phyloP scores from a whole-genome alignment of 225 moss, liverwort and hornwort genomes.

The Sphagnum contortum region DNA sequence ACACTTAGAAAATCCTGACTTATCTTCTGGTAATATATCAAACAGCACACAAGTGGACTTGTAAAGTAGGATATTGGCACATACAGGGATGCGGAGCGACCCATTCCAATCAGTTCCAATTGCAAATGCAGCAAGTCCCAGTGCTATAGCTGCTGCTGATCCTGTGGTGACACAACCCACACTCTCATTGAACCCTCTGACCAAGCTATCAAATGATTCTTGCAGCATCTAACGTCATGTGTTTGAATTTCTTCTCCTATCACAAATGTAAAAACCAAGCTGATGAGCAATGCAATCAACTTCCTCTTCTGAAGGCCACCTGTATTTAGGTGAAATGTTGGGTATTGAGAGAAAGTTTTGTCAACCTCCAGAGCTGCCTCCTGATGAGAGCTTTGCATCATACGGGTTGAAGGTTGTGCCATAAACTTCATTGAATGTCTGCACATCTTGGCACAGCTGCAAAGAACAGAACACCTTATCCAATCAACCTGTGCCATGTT shows the following conservation, averaged over 20 bases:
- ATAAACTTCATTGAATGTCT: conserved; percentile 78
- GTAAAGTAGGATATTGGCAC: too few species aligned
- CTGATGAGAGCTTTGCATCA: conserved; percentile 44
- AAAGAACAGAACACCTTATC: conserved; percentile 2
- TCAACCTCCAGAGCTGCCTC: conserved; percentile 86
- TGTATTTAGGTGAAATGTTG: too few species aligned
- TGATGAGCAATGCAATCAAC: too few species aligned
- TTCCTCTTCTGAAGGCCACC: too few species aligned
- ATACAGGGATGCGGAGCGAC: conserved; percentile 67
- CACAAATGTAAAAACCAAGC: too few species aligned
- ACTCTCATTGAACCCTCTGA: background rate
- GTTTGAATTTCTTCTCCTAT: too few species aligned
- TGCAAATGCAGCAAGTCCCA: conserved; percentile 69
- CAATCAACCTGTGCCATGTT: too few species aligned
- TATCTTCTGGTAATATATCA: too few species aligned
- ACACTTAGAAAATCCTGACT: too few species aligned
- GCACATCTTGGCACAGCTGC: conserved; percentile 58
- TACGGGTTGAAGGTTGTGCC: conserved; percentile 67
- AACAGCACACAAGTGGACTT: too few species aligned
- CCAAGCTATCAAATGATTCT: background rate
- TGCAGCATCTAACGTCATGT: too few species aligned
- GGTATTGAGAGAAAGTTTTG: too few species aligned
- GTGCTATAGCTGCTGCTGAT: conserved; percentile 76
- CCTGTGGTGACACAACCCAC: conserved; percentile 20
- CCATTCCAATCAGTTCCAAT: conserved; percentile 70